Evolutionary conservation across 208 protist species (phyloP), one percentile per base, ranked within the genome.

Genomic region (Acanthamoeba healyi): DNA sequence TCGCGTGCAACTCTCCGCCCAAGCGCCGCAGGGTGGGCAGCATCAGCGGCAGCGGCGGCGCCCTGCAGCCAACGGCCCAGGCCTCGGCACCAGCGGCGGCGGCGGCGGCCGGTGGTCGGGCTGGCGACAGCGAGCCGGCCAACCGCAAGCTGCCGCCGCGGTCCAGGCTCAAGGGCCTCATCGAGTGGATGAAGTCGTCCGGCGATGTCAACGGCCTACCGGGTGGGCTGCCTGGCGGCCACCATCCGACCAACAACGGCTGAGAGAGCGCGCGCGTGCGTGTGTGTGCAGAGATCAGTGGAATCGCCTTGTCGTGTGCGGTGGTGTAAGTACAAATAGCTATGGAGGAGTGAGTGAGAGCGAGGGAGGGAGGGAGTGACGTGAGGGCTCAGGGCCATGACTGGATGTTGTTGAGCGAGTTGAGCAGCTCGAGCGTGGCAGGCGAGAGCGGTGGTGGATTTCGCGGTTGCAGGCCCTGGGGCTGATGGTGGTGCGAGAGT

Each of bases 381-480:
- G n/a, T n/a, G n/a, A n/a, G n/a, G n/a, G n/a, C 24, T 84, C 44
- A 84, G 42, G 74, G 74, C 74, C 74, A 84, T 0, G 74, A 84
- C 74, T 84, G 74, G 44, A 84, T 84, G 74, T 84, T 84, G 40
- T 84, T 84, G 34, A 84, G 74, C 40, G 74, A 84, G 42, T 84
- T 84, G 44, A 84, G 74, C 24, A 84, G 74, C 1, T 84, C 74
- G 40, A 84, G 74, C 36, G 74, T 84, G 74, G 42, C 36, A 7
- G 74, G 74, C 17, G 74, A 84, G 40, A 84, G 74, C n/a, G 74
- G 74, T 54, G 74, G 74, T 17, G 70, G 70, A 17, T 4, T 34
- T 81, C 38, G 70, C 26, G 17, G 56, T 26, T 56, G 42, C 44
- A 7, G 74, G 49, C n/a, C n/a, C 74, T 56, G 72, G 1, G 34